These are phyloP conservation scores for Pestalotiopsis sp. DNA, from an alignment of 2,329 filamentous ascomycete species.

Conservation along the genomic window DNA sequence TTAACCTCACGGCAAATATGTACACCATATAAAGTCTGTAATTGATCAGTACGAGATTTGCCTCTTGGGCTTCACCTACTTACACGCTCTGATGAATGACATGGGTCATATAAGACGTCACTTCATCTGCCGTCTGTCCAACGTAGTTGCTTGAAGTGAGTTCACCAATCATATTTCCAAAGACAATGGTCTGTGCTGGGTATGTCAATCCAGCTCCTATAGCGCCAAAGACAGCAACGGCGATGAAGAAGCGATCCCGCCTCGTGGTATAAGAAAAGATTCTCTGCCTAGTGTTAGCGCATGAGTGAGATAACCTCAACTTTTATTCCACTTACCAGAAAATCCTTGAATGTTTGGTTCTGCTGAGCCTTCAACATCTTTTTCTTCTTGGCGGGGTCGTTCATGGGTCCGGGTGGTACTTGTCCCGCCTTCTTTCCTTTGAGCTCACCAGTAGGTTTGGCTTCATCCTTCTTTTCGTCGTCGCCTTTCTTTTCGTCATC, in stretches of 20 bases:
- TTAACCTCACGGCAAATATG: slow-evolving; percentile 68
- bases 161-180: slow-evolving; percentile 49
- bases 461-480: neutral
- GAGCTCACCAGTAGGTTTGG: neutral
- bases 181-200: slow-evolving; percentile 57
- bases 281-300: slow-evolving; percentile 3
- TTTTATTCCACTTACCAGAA: slow-evolving; percentile 20
- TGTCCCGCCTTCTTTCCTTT: neutral
- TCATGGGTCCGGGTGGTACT: slow-evolving; percentile 13
- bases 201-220: slow-evolving; percentile 30
- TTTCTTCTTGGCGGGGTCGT: slow-evolving; percentile 14
- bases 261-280: slow-evolving; percentile 31
- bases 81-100: slow-evolving; percentile 47
- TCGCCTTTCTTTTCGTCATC: neutral
- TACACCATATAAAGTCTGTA: slow-evolving; percentile 68
- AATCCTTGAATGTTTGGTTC: slow-evolving; percentile 23
- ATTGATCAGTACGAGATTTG: neutral
- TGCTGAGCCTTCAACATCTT: slow-evolving; percentile 13
- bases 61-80: slow-evolving; percentile 18
- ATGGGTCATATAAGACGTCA: slow-evolving; percentile 29
- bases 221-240: slow-evolving; percentile 23
- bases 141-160: slow-evolving; percentile 39
- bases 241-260: slow-evolving; percentile 25
- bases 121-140: slow-evolving; percentile 14
- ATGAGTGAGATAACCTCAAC: neutral